phyloP scores from a whole-genome alignment of 805 yeast genomes.

The Torulaspora gathmanii region DNA sequence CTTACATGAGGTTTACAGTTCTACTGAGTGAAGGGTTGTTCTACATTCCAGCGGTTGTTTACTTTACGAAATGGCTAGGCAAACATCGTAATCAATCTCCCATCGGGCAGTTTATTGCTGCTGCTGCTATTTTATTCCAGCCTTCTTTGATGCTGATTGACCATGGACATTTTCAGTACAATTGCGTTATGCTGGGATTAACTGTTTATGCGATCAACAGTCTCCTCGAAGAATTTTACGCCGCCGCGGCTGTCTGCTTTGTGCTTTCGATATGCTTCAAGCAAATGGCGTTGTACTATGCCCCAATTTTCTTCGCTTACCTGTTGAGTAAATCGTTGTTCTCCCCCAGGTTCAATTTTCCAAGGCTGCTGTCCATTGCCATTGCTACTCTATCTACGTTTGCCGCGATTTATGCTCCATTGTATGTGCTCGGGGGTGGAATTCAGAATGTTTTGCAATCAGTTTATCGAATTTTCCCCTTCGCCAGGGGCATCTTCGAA shows the following conservation, averaged over 20 bases:
- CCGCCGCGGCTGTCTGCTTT: conserved; percentile 71
- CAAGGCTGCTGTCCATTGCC: conserved; percentile 58
- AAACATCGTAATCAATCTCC: conserved; percentile 53
- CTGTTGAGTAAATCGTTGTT: conserved; percentile 52
- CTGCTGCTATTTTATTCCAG: conserved; percentile 76
- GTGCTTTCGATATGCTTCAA: conserved; percentile 77
- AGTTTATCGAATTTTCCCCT: conserved; percentile 81
- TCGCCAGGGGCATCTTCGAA: conserved; percentile 88
- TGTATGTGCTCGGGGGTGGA: conserved; percentile 45
- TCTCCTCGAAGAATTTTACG: conserved; percentile 56
- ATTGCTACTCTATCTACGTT: conserved; percentile 57
- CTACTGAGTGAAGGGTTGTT: conserved; percentile 66
- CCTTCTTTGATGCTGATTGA: conserved; percentile 82
- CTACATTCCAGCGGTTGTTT: conserved; percentile 76
- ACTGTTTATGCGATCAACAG: conserved; percentile 63
- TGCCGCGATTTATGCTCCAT: conserved; percentile 52
- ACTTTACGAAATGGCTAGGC: conserved; percentile 68
- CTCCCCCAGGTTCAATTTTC: conserved; percentile 44
- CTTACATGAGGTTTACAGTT: conserved; percentile 80
- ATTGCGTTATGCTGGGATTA: conserved; percentile 89
- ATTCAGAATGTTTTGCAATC: conserved; percentile 42
- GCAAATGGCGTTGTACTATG: conserved; percentile 92
- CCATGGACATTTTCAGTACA: conserved; percentile 97
- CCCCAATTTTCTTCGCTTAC: conserved; percentile 82
- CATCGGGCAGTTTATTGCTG: conserved; percentile 69